Evolutionary conservation across 345 rosid genomes (phyloP).

Genomic region (Excoecaria cochinchinensis): DNA sequence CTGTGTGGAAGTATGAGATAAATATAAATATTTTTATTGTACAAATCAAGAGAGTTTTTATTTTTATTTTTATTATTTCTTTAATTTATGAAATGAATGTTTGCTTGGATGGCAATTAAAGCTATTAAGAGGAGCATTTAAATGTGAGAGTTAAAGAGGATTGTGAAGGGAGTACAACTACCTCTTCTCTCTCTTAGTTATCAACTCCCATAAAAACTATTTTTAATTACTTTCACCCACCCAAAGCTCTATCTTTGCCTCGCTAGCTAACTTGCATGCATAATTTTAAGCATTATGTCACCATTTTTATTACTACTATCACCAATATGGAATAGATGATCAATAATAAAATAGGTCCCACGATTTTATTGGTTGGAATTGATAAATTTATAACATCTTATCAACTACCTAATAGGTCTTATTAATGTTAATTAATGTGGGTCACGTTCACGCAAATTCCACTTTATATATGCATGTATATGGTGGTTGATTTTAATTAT

Average conservation of each 20-base stretch:
- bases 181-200: constrained; percentile 23
- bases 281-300: neutral
- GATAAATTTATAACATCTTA: constrained; percentile 16
- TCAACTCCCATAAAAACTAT: constrained; percentile 17
- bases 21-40: neutral
- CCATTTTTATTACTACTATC: constrained; percentile 4
- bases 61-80: too few relatives aligned
- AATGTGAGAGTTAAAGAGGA: constrained; percentile 30
- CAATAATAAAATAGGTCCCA: constrained; percentile 26
- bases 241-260: neutral
- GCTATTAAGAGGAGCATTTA: constrained; percentile 28
- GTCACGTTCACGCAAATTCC: constrained; percentile 32
- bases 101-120: constrained; percentile 35
- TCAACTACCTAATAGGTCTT: constrained; percentile 23
- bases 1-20: constrained; percentile 8
- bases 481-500: constrained; percentile 9
- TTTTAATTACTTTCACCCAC: constrained; percentile 47
- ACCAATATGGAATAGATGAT: constrained; percentile 14
- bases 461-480: neutral
- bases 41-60: neutral
- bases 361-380: constrained; percentile 20
- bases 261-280: constrained; percentile 14
- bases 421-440: constrained; percentile 31
- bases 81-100: constrained; percentile 55
- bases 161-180: constrained; percentile 26